Evolutionary conservation across 768 basidiomycete genomes (phyloP), one percentile per base, ranked within the genome.

Genomic region (Steccherinum ochraceum): DNA sequence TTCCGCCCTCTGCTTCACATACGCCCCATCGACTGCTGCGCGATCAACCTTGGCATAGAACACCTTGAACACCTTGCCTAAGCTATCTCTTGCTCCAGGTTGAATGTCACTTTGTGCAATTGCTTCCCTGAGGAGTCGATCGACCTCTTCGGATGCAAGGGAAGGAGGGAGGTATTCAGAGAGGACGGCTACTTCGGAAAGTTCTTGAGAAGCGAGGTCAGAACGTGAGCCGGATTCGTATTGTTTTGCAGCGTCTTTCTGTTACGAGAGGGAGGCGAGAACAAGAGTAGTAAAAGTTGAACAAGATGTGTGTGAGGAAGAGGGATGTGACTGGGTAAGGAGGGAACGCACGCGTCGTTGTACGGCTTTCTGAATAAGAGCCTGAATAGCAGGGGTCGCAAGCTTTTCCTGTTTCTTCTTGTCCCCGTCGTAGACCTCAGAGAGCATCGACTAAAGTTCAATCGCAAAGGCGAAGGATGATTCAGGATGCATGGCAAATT

Each of bases 361-460:
- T 46, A 71, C 67, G 13, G 81, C 81, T 67, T 80, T 86, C 19
- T 79, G 76, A 41, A 88, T 51, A 53, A 87, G 74, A 40, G 64
- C 60, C 23, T 77, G 64, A 40, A 85, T 73, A 27, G 68, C 66
- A 4, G 82, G 70, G 4, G 78, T 68, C n/a, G 74, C 55, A 11
- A 81, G 57, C 24, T 70, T 68, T 13, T 70, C 68, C 23, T 69
- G 61, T 23, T 74, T 64, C 5, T 64, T 61, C 65, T 89, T 89
- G 66, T 87, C 86, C 27, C 79, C 74, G 7, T 77, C 73, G 56
- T 87, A 80, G 2, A 89, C 73, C 51, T 89, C 86, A 10, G 86
- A 73, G 16, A 89, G 71, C 25, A 86, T 74, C 21, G 83, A 81
- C 86, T 88, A 25, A 35, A 20, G 30, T 35, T 35, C 30, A 35